phyloP scores from a whole-genome alignment of 306 rosid genomes.

The Rosa chinensis region DNA sequence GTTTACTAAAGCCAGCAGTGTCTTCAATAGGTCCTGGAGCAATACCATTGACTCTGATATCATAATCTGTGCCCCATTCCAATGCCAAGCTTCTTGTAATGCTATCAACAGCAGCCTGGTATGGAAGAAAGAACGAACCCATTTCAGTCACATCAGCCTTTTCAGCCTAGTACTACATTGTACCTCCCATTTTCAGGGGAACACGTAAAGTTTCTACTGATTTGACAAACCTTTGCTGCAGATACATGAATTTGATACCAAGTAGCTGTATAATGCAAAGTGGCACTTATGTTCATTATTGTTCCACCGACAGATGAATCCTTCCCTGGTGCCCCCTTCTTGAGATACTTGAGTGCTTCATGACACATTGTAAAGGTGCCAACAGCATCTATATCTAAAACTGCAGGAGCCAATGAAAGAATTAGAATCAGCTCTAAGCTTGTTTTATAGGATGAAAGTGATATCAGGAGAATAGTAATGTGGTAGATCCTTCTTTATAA shows the following conservation, averaged over 20 bases:
- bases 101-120: conserved; percentile 28
- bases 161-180: not conserved
- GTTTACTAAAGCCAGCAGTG: conserved; percentile 22
- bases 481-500: not conserved
- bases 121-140: not conserved
- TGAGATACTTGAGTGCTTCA: conserved; percentile 84
- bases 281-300: conserved; percentile 78
- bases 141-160: not conserved
- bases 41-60: conserved; percentile 26
- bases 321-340: conserved; percentile 83
- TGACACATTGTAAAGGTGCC: conserved; percentile 96
- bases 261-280: conserved; percentile 79
- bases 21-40: conserved; percentile 27
- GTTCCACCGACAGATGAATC: conserved; percentile 55
- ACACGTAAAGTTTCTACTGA: not conserved
- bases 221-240: conserved; percentile 76
- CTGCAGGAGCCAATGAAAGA: conserved; percentile 39
- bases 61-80: conserved; percentile 31
- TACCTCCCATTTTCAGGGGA: not conserved
- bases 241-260: conserved; percentile 96
- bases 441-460: not conserved
- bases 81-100: conserved; percentile 26
- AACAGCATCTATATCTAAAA: conserved; percentile 88
- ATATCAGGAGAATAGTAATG: not conserved
- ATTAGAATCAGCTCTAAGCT: not conserved